phyloP scores from a whole-genome alignment of 106 monocot species.

The Dioscorea dumetorum region DNA sequence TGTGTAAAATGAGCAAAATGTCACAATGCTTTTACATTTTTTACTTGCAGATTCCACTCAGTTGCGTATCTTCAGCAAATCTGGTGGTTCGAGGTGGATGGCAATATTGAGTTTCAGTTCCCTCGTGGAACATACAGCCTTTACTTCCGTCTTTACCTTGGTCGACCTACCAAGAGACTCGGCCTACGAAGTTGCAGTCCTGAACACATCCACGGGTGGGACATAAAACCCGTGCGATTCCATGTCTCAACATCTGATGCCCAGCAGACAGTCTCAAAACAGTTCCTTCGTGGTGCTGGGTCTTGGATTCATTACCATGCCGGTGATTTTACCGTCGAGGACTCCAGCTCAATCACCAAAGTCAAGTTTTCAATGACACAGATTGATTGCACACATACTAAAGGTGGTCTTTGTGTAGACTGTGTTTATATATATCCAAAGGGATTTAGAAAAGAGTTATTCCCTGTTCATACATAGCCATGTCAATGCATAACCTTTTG shows the following conservation, averaged over 20 bases:
- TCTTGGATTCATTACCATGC: constrained; percentile 6
- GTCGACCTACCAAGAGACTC: constrained; percentile 7
- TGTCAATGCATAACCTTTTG: no score
- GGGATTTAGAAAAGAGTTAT: constrained; percentile 2
- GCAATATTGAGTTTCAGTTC: constrained; percentile 8
- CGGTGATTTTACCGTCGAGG: constrained; percentile 9
- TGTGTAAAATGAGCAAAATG: no score
- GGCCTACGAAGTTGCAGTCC: constrained; percentile 4
- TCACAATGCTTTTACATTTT: background rate
- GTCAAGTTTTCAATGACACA: constrained; percentile 19
- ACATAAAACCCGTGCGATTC: constrained; percentile 12
- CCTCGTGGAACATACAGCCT: constrained; percentile 13
- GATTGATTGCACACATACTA: constrained; percentile 21
- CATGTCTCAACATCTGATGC: constrained; percentile 14
- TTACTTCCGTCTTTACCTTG: constrained; percentile 13
- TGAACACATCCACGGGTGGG: constrained; percentile 20
- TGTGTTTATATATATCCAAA: constrained; percentile 12
- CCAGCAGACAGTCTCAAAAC: constrained; percentile 12
- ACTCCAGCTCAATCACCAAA: background rate
- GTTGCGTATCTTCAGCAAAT: constrained; percentile 19
- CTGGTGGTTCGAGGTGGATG: constrained; percentile 21
- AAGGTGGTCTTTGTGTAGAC: constrained; percentile 16
- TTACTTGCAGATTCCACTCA: constrained; percentile 4
- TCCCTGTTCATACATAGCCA: no score
- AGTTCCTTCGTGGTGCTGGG: constrained; percentile 10